Base-by-base conservation (phyloP, 2,329 filamentous ascomycete genomes). In the Aspergillus aculeatus region DNA sequence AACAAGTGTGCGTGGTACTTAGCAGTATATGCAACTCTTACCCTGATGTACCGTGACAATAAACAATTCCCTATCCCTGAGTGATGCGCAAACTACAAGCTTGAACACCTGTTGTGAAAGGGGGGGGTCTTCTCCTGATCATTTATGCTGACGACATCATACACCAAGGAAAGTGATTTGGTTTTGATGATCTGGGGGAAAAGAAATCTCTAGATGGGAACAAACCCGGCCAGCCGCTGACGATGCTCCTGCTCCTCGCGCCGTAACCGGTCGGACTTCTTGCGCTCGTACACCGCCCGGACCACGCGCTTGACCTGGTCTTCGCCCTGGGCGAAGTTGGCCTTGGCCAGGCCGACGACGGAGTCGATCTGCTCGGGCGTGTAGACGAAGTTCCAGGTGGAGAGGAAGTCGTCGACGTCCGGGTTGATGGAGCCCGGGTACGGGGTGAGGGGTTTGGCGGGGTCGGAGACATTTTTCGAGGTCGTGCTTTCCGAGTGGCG, bases 361-460 rank as follows among this genome's bases (percentile, higher is more conserved):
- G 86, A 85, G 67, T 98, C 93, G 55, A 99, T 87, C 74, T 99
- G 89, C 59, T 95, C 88, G 0, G 92, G 89, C 2, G 90, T 96
- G 75, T 98, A 99, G 31, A 97, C 88, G 73, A 98, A 98, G 73
- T 99, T 99, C 95, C 95, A 99, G 0, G 95, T 99, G 66, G 87
- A 91, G 80, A 98, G 86, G 76, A 92, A 98, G 61, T 96, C 92
- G 56, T 86, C 90, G 2, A 84, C 85, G 24, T 88, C 87, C 0
- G 95, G 95, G 66, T 96, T 89, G n/a, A 98, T 89, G 2, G 70
- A 70, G 48, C 86, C 90, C 0, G 88, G 84, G 0, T 89, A 89
- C 0, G 73, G 70, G 3, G 68, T 61, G 4, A 69, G 56, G 3
- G 72, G 69, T 11, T 59, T 55, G 11, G 60, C 56, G 0, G 67